Conservation (phyloP, 805 yeast species). For the Myxozyma neglecta region DNA sequence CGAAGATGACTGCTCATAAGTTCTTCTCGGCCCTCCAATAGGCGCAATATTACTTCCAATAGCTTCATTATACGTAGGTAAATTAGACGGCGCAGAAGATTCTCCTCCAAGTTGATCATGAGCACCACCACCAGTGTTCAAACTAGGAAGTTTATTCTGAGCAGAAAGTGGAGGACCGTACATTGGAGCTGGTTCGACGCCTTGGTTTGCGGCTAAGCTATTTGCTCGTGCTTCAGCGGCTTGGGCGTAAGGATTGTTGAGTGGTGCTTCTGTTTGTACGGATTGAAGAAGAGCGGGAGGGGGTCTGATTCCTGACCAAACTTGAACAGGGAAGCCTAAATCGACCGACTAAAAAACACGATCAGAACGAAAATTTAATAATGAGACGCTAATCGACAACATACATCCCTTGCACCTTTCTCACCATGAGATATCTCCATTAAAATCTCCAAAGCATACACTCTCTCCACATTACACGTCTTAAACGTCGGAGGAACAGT, state of each 20-base stretch:
- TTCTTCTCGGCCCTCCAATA: conserved; percentile 23
- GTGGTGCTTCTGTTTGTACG: neutral
- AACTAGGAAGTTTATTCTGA: neutral
- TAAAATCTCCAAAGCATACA: conserved; percentile 44
- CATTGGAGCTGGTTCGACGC: neutral
- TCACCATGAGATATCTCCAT: conserved; percentile 39
- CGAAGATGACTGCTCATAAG: conserved; percentile 11
- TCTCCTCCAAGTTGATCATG: neutral
- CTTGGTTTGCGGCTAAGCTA: neutral
- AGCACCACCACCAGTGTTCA: neutral
- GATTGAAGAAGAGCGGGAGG: conserved; percentile 23
- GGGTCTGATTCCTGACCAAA: conserved; percentile 28
- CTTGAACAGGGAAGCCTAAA: conserved; percentile 17
- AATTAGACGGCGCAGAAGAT: neutral
- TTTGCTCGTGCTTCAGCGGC: neutral
- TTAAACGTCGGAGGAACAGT: conserved; percentile 54
- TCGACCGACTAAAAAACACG: conserved; percentile 9
- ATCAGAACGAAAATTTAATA: neutral
- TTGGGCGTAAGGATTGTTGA: neutral
- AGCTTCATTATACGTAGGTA: conserved; percentile 30
- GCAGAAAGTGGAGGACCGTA: neutral
- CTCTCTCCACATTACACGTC: conserved; percentile 56
- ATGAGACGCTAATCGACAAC: conserved; percentile 13
- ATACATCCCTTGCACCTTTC: conserved; percentile 43
- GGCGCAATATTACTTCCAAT: conserved; percentile 13